A percentile compares a stretch with the other conserved stretches of the same genome.
These are phyloP conservation scores for Colletotrichum tamarilloi DNA, from an alignment of 2,329 filamentous ascomycete genomes.

Conservation along the genomic window DNA sequence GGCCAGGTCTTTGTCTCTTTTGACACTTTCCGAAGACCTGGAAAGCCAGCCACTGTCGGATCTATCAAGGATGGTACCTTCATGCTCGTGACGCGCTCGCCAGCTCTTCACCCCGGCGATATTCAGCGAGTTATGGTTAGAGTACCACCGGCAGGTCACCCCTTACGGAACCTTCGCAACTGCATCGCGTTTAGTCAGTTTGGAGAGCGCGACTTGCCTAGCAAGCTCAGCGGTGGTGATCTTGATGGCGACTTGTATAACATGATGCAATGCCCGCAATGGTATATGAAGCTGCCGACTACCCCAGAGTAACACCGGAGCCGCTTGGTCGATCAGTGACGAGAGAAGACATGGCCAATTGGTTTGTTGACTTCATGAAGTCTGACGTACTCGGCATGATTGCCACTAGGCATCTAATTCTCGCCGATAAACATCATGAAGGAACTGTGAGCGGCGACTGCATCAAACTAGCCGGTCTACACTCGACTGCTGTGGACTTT, in stretches of 20 bases:
- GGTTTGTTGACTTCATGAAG: slow-evolving; percentile 83
- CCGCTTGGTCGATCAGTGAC: slow-evolving; percentile 71
- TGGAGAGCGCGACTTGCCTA: slow-evolving; percentile 80
- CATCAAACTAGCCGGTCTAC: slow-evolving; percentile 67
- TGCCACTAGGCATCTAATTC: slow-evolving; percentile 70
- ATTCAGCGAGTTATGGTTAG: slow-evolving; percentile 74
- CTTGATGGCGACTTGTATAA: slow-evolving; percentile 87
- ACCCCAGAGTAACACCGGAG: slow-evolving; percentile 66
- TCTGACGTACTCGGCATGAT: slow-evolving; percentile 75
- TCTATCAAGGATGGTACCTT: slow-evolving; percentile 46
- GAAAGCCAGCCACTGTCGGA: slow-evolving; percentile 38
- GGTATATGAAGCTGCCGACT: slow-evolving; percentile 73
- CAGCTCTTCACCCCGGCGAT: slow-evolving; percentile 85
- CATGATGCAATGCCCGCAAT: slow-evolving; percentile 60
- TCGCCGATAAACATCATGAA: slow-evolving; percentile 65
- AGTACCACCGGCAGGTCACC: slow-evolving; percentile 68
- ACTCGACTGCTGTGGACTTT: slow-evolving; percentile 80
- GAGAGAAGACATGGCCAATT: slow-evolving; percentile 77
- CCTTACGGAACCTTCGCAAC: slow-evolving; percentile 72
- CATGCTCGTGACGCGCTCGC: slow-evolving; percentile 80
- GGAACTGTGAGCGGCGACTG: slow-evolving; percentile 68
- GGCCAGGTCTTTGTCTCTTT: slow-evolving; percentile 76
- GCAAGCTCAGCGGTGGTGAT: slow-evolving; percentile 83
- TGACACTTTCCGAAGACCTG: slow-evolving; percentile 5
- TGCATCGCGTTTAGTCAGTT: slow-evolving; percentile 82